Base-by-base conservation (phyloP, 2,329 filamentous ascomycete species). In the Ceratocystis variospora region DNA sequence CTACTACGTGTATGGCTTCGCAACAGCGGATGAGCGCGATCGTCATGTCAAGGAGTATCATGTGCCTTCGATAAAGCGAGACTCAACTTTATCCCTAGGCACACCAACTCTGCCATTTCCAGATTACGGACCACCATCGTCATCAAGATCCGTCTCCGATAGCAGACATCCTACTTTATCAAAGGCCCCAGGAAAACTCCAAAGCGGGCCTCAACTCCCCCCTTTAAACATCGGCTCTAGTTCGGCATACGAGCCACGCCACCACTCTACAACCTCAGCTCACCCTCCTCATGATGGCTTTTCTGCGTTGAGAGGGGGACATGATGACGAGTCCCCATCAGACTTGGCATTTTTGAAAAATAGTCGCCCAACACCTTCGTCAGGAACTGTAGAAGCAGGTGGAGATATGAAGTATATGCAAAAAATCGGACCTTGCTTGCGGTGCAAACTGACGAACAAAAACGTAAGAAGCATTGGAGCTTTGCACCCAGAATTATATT, bases 1-100 rank as follows among this genome's bases (percentile, higher is more conserved):
- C 67, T 79, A 82, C 72, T 84, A 83, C 72, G 79, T 84, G 46
- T 85, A 84, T 69, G 82, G 82, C 37, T 83, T 84, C 71, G 71
- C 75, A 45, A 79, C 76, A 66, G 75, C 75, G 46, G 74, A 79
- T 64, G 81, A 83, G 68, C 77, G 81, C 64, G 80, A 83, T 66
- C 75, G 75, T 45, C 82, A 85, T 71, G 71, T 76, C 50, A 77
- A 75, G 68, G 75, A 80, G 65, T 81, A 84, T 72, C 61, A 73
- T 74, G 25, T 70, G 72, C 15, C 71, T 68, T 55, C 64, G 45
- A 25, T 68, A 28, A 80, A 79, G 70, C 74, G 78, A 68, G 78
- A 81, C 69, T 78, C 78, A 2, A 78, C 76, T 7, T 73, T 79
- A 66, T 79, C 77, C 7, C 71, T 78, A 5, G 63, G 44, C 7